Evolutionary conservation across 345 rosid species (phyloP), one percentile per base, ranked within the genome.

Genomic region (Gossypium rotundifolium): DNA sequence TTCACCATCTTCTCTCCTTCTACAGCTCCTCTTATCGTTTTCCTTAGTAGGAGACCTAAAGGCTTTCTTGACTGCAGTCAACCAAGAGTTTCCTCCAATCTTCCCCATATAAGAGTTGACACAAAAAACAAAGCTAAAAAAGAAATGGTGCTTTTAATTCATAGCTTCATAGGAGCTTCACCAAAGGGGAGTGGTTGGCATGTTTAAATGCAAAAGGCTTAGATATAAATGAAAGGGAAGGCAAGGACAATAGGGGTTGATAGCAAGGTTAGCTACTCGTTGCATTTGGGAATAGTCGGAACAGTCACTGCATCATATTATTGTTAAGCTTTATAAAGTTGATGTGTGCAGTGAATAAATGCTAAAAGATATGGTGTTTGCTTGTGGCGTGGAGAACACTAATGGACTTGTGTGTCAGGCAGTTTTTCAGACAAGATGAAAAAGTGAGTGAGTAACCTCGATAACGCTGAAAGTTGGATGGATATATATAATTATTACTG

Each of bases 11-110:
- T 82, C 86, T 75, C 81, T 84, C 79, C 86, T 88, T 83, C 58
- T 85, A 44, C 74, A 79, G 79, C 55, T 85, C 81, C 72, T 83
- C 81, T 80, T 85, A 55, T 49, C 75, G 9, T 83, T 78, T 3
- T 82, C 87, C 76, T 84, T 89, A 29, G 79, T 51, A 11, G 91
- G 89, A 57, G 93, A 88, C 55, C 87, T 81, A 67, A 92, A 92
- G 62, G 87, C 95, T 60, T 87, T 86, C 85, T 87, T 90, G 29
- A 92, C 89, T 33, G 86, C 91, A 65, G 84, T 81, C 65, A 92
- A 75, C 95, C 97, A 92, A 8, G 95, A 88, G 82, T 81, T 89
- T 33, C 92, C 92, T 42, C 88, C 85, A 11, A 70, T 80, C 80
- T 87, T 91, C 75, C 89, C 88, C 90, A 85, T 84, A 59, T 72